A percentile compares a stretch with the other conserved stretches of the same genome.
Conservation (phyloP, 768 basidiomycete genomes). For the Leccinum ochraceum region DNA sequence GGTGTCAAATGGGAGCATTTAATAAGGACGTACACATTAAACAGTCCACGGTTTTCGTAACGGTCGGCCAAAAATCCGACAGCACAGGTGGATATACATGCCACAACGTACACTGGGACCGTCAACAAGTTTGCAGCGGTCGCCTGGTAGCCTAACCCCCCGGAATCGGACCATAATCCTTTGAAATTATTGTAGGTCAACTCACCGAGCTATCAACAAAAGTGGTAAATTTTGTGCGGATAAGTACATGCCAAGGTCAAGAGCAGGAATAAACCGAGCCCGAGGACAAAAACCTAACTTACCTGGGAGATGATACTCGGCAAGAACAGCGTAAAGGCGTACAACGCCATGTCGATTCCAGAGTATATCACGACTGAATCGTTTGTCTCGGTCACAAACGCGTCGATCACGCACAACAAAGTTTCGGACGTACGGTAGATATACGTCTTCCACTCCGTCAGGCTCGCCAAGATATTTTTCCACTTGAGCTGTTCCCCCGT, state of each 20-base stretch:
- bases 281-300: background rate
- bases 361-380: conserved; percentile 53
- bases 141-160: conserved; percentile 54
- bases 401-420: background rate
- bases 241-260: background rate
- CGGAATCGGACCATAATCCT: conserved; percentile 2
- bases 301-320: conserved; percentile 78
- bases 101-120: conserved; percentile 73
- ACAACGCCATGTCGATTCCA: conserved; percentile 65
- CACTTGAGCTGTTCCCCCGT: conserved; percentile 61
- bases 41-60: conserved; percentile 56
- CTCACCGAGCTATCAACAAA: conserved; percentile 41
- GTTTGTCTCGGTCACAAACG: background rate
- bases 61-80: conserved; percentile 68
- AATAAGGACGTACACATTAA: conserved; percentile 55
- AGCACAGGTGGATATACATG: conserved; percentile 62
- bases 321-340: conserved; percentile 77
- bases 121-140: conserved; percentile 75
- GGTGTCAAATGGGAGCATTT: background rate
- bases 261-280: background rate
- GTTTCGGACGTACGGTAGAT: conserved; percentile 26
- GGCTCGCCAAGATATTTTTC: conserved; percentile 59
- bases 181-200: background rate
- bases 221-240: background rate
- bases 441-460: conserved; percentile 78